phyloP scores from a whole-genome alignment of 2,329 filamentous ascomycete species.

The Fonsecaea monophora region DNA sequence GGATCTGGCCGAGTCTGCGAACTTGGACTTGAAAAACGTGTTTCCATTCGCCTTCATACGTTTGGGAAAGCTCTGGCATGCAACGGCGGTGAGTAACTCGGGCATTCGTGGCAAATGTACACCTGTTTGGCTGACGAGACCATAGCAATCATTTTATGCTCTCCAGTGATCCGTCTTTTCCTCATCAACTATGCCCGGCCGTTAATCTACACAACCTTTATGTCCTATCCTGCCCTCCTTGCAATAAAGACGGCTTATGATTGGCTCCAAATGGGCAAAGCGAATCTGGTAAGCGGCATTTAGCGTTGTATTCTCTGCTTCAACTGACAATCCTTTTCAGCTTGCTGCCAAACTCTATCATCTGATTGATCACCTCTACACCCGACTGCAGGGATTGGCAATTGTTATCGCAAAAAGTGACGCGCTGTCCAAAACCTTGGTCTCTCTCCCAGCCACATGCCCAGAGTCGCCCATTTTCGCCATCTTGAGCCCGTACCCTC shows the following conservation, averaged over 20 bases:
- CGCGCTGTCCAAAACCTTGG: constrained; percentile 45
- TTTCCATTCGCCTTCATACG: constrained; percentile 59
- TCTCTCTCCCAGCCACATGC: constrained; percentile 38
- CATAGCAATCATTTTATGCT: constrained; percentile 68
- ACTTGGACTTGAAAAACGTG: constrained; percentile 58
- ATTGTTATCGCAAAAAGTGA: constrained; percentile 40
- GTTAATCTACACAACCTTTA: constrained; percentile 75
- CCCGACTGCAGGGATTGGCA: constrained; percentile 50
- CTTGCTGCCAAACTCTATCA: constrained; percentile 55
- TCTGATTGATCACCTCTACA: constrained; percentile 56
- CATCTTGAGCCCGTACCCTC: constrained; percentile 64
- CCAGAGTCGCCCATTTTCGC: constrained; percentile 70
- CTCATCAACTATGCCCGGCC: constrained; percentile 78
- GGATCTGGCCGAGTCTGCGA: constrained; percentile 59
- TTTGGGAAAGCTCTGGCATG: constrained; percentile 64
- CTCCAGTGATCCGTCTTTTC: constrained; percentile 65
- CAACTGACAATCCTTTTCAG: constrained; percentile 37
- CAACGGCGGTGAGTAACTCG: constrained; percentile 65
- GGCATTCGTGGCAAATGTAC: not conserved
- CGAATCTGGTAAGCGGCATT: constrained; percentile 50
- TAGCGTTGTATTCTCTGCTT: constrained; percentile 30
- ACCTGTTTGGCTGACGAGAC: constrained; percentile 35
- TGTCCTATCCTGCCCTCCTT: constrained; percentile 67
- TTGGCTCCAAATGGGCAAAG: constrained; percentile 60
- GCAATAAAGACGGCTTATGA: constrained; percentile 65